Base-by-base conservation (phyloP, 2,329 filamentous ascomycete genomes). In the Fusarium pininemorale region DNA sequence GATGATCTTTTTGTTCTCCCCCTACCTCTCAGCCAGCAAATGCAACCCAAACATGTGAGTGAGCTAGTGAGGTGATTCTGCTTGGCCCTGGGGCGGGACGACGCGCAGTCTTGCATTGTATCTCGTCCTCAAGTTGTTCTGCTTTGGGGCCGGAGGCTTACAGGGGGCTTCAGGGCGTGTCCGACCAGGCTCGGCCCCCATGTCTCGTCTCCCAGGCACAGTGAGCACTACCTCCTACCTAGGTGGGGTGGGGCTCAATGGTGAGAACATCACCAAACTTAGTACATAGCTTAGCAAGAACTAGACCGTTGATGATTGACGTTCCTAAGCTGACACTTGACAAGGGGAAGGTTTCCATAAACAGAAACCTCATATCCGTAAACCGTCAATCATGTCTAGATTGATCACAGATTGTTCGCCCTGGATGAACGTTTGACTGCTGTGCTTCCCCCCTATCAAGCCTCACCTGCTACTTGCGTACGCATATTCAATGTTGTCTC, bases 351-450 rank as follows among this genome's bases (percentile, higher is more conserved):
- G 14, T 56, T 63, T 35, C 37, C 61, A 60, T 63, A 35, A 63
- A 48, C 63, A 44, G 28, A 58, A 41, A 45, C 60, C 50, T 63
- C 58, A 32, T 56, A 45, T 69, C 47, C 47, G n/a, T 35, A 53
- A 26, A 48, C 37, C 16, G 66, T 39, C 54, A 59, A 70, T 62
- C 68, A 72, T 48, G 32, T 59, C 68, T 63, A 11, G 32, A 63
- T 70, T 70, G 28, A 74, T 71, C 47, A 26, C 16, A 38, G 50
- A 24, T 30, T 37, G 48, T 28, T 54, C 54, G 58, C 69, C 68
- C 48, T 48, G 35, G n/a, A 53, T 44, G 15, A 55, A 63, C 32
- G 50, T 59, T 35, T 41, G 32, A 59, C 53, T 63, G 50, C 37
- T 45, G 60, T 67, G 51, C 30, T 56, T 15, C 41, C 41, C 54